These are phyloP conservation scores for Cercophora newfieldiana DNA, from an alignment of 495 filamentous ascomycete species.

Conservation along the genomic window DNA sequence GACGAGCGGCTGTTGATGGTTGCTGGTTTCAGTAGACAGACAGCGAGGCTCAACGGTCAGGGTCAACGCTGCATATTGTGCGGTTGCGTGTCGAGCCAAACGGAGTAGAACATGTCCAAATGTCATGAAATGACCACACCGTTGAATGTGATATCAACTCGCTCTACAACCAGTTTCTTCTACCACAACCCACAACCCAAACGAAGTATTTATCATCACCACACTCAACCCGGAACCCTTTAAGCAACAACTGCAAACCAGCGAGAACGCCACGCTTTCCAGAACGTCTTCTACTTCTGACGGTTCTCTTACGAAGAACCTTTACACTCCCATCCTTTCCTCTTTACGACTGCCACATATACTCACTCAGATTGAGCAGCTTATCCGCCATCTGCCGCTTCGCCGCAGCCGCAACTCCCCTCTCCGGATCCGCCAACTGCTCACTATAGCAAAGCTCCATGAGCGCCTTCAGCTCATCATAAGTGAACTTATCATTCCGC, in stretches of 20 bases:
- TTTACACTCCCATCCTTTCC: not conserved
- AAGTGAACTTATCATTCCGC: constrained; percentile 55
- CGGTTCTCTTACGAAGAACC: too few relatives aligned
- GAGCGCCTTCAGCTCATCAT: constrained; percentile 81
- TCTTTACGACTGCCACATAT: constrained; percentile 63
- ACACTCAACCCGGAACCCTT: too few relatives aligned
- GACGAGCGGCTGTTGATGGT: not conserved
- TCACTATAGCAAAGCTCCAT: constrained; percentile 88
- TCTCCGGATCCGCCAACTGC: constrained; percentile 65
- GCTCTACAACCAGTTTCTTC: too few relatives aligned
- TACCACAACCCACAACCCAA: too few relatives aligned
- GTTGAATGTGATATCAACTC: too few relatives aligned
- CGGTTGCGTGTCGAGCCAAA: too few relatives aligned
- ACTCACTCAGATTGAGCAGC: constrained; percentile 72
- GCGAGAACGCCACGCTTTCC: constrained; percentile 7
- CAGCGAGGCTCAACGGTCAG: not conserved
- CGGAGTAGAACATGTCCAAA: too few relatives aligned
- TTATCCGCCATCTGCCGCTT: constrained; percentile 76
- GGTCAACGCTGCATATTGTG: too few relatives aligned
- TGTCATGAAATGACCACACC: too few relatives aligned
- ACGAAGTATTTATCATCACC: too few relatives aligned
- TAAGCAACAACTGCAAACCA: not conserved
- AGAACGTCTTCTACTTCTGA: too few relatives aligned
- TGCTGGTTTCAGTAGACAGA: not conserved
- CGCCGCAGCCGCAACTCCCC: constrained; percentile 71